phyloP scores from a whole-genome alignment of 1,139 yeast genomes.

The Sugiyamaella paludigena region DNA sequence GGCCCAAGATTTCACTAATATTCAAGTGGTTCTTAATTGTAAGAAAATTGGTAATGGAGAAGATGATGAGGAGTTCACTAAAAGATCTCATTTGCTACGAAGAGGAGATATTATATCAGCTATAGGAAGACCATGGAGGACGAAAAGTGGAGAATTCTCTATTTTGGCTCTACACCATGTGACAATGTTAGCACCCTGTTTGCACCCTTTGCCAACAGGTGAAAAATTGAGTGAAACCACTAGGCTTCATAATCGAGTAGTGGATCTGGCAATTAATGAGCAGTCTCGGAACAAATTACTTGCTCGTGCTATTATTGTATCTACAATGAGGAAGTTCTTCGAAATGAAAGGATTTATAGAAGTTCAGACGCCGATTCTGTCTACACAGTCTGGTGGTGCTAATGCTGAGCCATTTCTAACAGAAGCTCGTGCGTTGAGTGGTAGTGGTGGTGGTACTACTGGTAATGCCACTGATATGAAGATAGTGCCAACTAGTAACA shows the following conservation, averaged over 20 bases:
- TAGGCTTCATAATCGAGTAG: constrained; percentile 65
- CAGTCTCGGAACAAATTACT: constrained; percentile 49
- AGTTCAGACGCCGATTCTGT: constrained; percentile 82
- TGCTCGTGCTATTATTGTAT: constrained; percentile 54
- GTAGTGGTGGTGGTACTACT: constrained; percentile 9
- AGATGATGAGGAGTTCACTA: constrained; percentile 47
- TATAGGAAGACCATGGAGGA: constrained; percentile 67
- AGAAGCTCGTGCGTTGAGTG: constrained; percentile 47
- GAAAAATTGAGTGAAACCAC: constrained; percentile 53
- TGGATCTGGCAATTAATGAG: constrained; percentile 67
- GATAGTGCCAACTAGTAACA: no score
- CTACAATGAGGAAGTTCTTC: constrained; percentile 57
- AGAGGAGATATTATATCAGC: constrained; percentile 71
- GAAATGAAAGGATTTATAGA: constrained; percentile 61
- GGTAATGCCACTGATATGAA: constrained; percentile 14
- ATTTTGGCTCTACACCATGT: constrained; percentile 55
- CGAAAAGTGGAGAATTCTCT: constrained; percentile 77
- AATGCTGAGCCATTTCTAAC: constrained; percentile 82
- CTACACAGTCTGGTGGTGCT: constrained; percentile 77
- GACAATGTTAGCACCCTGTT: constrained; percentile 60
- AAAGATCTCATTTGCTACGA: constrained; percentile 48
- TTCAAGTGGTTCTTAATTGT: constrained; percentile 63
- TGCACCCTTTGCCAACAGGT: constrained; percentile 64
- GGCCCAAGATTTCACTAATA: constrained; percentile 51
- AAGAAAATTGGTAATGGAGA: constrained; percentile 41